Conservation (phyloP, 371 early-diverging fungal genomes). For the Fennellomyces sp. region DNA sequence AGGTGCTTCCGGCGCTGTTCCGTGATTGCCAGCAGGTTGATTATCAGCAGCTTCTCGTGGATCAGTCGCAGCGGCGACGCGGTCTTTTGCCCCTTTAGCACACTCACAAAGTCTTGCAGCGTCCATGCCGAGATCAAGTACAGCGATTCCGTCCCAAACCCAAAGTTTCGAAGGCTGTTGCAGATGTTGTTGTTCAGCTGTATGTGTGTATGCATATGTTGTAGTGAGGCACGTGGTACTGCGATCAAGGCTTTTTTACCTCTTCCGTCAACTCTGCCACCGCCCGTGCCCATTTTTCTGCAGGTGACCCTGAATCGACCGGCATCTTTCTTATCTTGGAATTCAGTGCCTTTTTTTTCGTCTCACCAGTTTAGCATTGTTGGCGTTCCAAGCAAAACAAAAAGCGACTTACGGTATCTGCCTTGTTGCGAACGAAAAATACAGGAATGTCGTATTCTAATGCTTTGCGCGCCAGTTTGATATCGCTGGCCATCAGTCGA, state of each 20-base stretch:
- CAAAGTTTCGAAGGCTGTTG: slow-evolving; percentile 22
- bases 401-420: slow-evolving; percentile 27
- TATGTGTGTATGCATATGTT: not conserved
- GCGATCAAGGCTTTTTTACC: slow-evolving; percentile 9
- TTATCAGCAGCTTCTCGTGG: slow-evolving; percentile 36
- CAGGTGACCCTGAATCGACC: not conserved
- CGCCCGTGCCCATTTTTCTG: slow-evolving; percentile 25
- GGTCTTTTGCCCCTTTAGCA: slow-evolving; percentile 9
- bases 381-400: no score
- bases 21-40: slow-evolving; percentile 22
- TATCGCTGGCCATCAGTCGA: slow-evolving; percentile 33
- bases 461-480: slow-evolving; percentile 29
- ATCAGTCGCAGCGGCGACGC: slow-evolving; percentile 17
- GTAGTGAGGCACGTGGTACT: not conserved
- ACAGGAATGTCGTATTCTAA: slow-evolving; percentile 21
- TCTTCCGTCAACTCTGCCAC: slow-evolving; percentile 24
- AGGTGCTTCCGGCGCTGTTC: not conserved
- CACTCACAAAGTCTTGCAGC: slow-evolving; percentile 25
- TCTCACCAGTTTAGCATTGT: no score
- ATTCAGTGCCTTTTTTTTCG: not conserved
- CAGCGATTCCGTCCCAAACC: slow-evolving; percentile 19
- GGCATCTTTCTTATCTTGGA: slow-evolving; percentile 6
- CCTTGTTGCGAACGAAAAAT: slow-evolving; percentile 30
- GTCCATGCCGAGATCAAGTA: slow-evolving; percentile 32
- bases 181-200: slow-evolving; percentile 20